Evolutionary conservation across 2,329 filamentous ascomycete species (phyloP).

Genomic region (Parastagonospora nodorum): DNA sequence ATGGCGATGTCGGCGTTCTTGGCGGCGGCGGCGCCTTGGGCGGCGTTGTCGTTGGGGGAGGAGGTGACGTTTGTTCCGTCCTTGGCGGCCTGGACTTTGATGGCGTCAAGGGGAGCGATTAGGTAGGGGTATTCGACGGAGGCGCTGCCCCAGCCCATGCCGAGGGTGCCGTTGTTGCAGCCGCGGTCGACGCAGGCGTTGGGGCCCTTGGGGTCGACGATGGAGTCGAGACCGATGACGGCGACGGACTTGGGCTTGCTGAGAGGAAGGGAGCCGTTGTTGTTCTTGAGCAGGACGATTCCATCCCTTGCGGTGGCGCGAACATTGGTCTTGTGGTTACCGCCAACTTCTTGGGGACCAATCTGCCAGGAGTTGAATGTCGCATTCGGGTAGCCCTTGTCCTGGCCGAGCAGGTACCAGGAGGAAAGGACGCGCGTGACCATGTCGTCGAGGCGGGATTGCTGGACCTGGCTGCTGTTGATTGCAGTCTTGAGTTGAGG

Average conservation of each 20-base stretch:
- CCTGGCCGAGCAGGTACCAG: slow-evolving; percentile 57
- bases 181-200: slow-evolving; percentile 77
- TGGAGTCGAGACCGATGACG: slow-evolving; percentile 78
- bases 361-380: slow-evolving; percentile 55
- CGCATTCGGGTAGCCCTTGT: slow-evolving; percentile 50
- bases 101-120: slow-evolving; percentile 50
- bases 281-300: slow-evolving; percentile 66
- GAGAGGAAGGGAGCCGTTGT: slow-evolving; percentile 72
- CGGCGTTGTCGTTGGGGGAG: slow-evolving; percentile 46
- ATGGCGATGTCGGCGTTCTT: slow-evolving; percentile 46
- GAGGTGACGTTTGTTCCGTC: slow-evolving; percentile 47
- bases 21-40: slow-evolving; percentile 45
- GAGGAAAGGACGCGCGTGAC: slow-evolving; percentile 52
- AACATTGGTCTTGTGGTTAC: slow-evolving; percentile 47
- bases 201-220: slow-evolving; percentile 72
- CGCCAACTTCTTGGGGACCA: slow-evolving; percentile 46
- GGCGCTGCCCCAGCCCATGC: slow-evolving; percentile 71
- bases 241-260: slow-evolving; percentile 65
- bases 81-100: slow-evolving; percentile 43
- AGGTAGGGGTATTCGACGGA: slow-evolving; percentile 55
- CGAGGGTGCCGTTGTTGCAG: slow-evolving; percentile 65
- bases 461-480: slow-evolving; percentile 50
- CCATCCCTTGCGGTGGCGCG: slow-evolving; percentile 53
- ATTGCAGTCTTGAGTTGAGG: slow-evolving; percentile 59
- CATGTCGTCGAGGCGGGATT: slow-evolving; percentile 50